Base-by-base conservation (phyloP, 2,329 filamentous ascomycete species). In the Colletotrichum sp. region DNA sequence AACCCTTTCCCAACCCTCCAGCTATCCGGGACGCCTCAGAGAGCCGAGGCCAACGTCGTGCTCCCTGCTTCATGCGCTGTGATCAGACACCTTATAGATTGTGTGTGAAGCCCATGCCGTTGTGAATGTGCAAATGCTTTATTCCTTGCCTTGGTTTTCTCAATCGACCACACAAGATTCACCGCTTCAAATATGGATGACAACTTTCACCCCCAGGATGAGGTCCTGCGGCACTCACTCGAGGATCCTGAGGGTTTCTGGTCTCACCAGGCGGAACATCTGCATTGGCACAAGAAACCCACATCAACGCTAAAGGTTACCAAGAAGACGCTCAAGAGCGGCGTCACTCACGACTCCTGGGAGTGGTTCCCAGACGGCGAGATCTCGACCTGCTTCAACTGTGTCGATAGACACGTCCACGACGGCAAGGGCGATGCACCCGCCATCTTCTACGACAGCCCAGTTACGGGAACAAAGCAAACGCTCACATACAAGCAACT, bases 371-470 rank as follows among this genome's bases (percentile, higher is more conserved):
- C 94, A 0, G 95, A 92, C 77, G 96, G 96, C 77, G 93, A 97
- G 86, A 94, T 98, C 79, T 97, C 94, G 52, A 98, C 95, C 0
- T 95, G 94, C 79, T 98, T 95, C 87, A 98, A 98, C 83, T 97
- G 95, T 82, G 87, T 98, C 16, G 96, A 98, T 84, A 90, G 96
- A 16, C 96, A 98, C 84, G 95, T 98, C n/a, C 86, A 91, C 43
- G 91, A 91, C 8, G 95, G 96, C n/a, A 88, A 93, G 78, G 96
- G 96, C 16, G 89, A 93, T 61, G 86, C 90, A 66, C 89, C 93
- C 1, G 96, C 96, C 26, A 94, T 98, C 73, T 91, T 94, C 79
- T 98, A 94, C 89, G 96, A 98, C 83, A 96, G 94, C 78, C 95
- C 96, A 3, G 96, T 98, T 12, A 95, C 95, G 2, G 88, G 89